Conservation (phyloP, 1,284 basidiomycete genomes). For the Waitea zeae region DNA sequence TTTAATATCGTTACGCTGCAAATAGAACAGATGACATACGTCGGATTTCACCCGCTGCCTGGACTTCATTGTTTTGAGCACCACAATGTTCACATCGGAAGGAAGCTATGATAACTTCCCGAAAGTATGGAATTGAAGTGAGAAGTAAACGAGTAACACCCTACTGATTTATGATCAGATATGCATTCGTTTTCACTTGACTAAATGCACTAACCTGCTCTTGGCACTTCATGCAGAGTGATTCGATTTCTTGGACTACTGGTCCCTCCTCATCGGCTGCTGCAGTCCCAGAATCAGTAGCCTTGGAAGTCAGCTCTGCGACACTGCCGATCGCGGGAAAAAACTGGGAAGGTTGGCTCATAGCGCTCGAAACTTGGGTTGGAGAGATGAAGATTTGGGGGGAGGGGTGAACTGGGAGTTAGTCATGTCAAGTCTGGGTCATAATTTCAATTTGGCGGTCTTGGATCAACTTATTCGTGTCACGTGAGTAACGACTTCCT, state of each 20-base stretch:
- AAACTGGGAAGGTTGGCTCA: conserved; percentile 15
- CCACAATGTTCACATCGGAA: conserved; percentile 95
- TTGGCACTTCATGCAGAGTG: conserved; percentile 87
- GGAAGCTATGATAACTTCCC: conserved; percentile 90
- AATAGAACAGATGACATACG: conserved; percentile 28
- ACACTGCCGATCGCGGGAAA: conserved; percentile 31
- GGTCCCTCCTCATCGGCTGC: conserved; percentile 39
- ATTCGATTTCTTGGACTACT: conserved; percentile 66
- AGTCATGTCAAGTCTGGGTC: no score
- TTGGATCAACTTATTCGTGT: no score
- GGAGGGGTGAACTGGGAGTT: no score
- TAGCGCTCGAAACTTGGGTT: no score
- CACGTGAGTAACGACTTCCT: no score
- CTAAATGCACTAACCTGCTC: conserved; percentile 52
- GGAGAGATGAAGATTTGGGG: no score
- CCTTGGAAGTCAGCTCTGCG: conserved; percentile 19
- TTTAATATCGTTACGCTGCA: no score
- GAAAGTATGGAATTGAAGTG: conserved; percentile 93
- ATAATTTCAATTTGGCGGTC: no score
- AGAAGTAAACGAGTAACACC: conserved; percentile 86
- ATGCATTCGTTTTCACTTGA: no score
- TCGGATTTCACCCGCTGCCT: conserved; percentile 80
- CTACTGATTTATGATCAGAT: conserved; percentile 24
- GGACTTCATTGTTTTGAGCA: conserved; percentile 84
- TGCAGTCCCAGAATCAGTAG: conserved; percentile 10